Evolutionary conservation across 164 flowering plant species (phyloP).

Genomic region (Magnolia sinica): DNA sequence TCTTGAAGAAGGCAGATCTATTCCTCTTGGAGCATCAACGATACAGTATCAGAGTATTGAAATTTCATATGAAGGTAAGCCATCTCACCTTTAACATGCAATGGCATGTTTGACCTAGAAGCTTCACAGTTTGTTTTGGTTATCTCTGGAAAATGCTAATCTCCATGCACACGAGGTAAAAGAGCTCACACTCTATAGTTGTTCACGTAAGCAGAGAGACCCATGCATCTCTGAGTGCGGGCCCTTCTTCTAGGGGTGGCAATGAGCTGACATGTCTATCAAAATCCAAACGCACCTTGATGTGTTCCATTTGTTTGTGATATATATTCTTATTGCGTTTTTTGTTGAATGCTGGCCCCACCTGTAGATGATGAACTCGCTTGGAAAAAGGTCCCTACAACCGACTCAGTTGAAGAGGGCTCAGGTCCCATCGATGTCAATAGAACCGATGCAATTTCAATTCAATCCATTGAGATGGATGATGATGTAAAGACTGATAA

Average conservation of each 20-base stretch:
- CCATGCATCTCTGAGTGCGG: no score
- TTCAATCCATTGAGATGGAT: slow-evolving; percentile 7
- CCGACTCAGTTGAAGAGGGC: slow-evolving; percentile 15
- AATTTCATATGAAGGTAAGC: slow-evolving; percentile 50
- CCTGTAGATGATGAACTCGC: slow-evolving; percentile 22
- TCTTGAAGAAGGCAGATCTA: slow-evolving; percentile 12
- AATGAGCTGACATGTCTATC: no score
- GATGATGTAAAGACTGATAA: slow-evolving; percentile 12
- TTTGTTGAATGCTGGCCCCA: neutral
- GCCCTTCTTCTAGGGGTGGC: no score
- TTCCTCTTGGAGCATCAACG: slow-evolving; percentile 13
- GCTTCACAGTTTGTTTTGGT: no score
- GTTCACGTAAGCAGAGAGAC: no score
- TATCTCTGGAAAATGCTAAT: no score
- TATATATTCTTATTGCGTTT: neutral
- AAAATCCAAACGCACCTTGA: no score
- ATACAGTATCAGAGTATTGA: slow-evolving; percentile 47
- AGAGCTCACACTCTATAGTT: no score
- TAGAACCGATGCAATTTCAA: slow-evolving; percentile 3
- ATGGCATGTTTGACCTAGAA: neutral
- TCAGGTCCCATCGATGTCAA: neutral
- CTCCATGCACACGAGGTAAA: no score
- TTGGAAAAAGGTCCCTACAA: slow-evolving; percentile 1
- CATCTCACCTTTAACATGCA: neutral
- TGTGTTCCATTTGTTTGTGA: neutral